phyloP scores from a whole-genome alignment of 139 green algal genomes.

The Pycnococcus provasolii region DNA sequence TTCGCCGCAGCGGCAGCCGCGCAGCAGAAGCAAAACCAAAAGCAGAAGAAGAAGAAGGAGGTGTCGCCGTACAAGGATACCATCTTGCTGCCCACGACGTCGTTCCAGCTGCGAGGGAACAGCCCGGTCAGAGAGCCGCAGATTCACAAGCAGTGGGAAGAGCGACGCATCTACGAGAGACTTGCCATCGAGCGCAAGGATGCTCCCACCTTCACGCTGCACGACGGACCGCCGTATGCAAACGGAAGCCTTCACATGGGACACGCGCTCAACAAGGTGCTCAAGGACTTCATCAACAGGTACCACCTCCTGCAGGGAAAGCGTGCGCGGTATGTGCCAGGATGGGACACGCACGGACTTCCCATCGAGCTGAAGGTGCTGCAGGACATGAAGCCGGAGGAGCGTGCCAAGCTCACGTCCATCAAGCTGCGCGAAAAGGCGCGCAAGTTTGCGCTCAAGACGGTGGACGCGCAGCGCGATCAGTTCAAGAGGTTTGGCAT shows the following conservation, averaged over 20 bases:
- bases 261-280: slow-evolving; percentile 97
- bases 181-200: slow-evolving; percentile 29
- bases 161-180: slow-evolving; percentile 60
- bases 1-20: too few relatives aligned
- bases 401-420: slow-evolving; percentile 55
- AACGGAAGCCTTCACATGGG: slow-evolving; percentile 97
- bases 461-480: slow-evolving; percentile 69
- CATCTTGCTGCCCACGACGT: slow-evolving; percentile 79
- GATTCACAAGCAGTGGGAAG: slow-evolving; percentile 81
- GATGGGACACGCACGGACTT: slow-evolving; percentile 97
- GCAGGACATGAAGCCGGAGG: slow-evolving; percentile 37
- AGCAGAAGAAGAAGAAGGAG: not conserved
- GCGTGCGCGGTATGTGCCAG: slow-evolving; percentile 67
- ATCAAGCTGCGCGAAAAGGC: slow-evolving; percentile 77
- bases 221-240: slow-evolving; percentile 97
- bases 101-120: slow-evolving; percentile 92
- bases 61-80: slow-evolving; percentile 50
- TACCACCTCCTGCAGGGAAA: slow-evolving; percentile 41
- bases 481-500: slow-evolving; percentile 73
- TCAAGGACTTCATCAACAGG: slow-evolving; percentile 94
- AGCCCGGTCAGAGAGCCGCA: slow-evolving; percentile 74
- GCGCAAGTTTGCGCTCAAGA: slow-evolving; percentile 71
- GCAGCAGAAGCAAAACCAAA: too few relatives aligned
- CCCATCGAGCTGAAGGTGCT: slow-evolving; percentile 95
- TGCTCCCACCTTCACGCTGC: slow-evolving; percentile 68